phyloP scores from a whole-genome alignment of 2,329 filamentous ascomycete species.

The Sclerotinia subarctica region DNA sequence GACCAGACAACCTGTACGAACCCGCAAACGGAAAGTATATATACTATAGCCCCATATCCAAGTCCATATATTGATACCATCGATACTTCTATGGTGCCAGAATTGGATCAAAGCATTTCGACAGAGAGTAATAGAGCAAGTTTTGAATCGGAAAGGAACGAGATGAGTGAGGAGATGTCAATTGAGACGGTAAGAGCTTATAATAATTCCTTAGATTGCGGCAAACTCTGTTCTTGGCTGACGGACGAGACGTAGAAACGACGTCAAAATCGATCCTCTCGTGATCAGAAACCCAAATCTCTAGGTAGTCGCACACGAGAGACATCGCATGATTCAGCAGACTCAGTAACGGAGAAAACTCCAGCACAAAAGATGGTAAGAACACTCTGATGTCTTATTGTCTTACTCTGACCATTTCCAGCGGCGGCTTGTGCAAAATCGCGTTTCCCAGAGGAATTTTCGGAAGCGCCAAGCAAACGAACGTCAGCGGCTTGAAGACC shows the following conservation, averaged over 20 bases:
- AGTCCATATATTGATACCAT: constrained; percentile 14
- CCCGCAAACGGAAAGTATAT: constrained; percentile 6
- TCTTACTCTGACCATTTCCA: constrained; percentile 1
- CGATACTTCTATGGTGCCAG: constrained; percentile 1
- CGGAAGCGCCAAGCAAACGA: constrained; percentile 21
- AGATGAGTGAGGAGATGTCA: constrained; percentile 2
- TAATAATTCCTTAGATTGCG: background rate
- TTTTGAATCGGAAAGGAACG: constrained; percentile 12
- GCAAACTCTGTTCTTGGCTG: background rate
- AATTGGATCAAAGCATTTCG: constrained; percentile 15
- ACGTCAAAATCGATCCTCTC: constrained; percentile 9
- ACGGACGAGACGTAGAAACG: constrained; percentile 6
- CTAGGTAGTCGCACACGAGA: constrained; percentile 18
- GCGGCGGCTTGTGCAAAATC: constrained; percentile 21
- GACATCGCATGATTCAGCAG: constrained; percentile 22
- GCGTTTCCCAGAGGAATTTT: constrained; percentile 21
- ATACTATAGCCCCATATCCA: constrained; percentile 16
- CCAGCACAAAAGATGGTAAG: constrained; percentile 21
- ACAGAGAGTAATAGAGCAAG: background rate
- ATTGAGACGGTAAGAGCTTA: background rate
- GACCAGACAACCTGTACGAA: constrained; percentile 9
- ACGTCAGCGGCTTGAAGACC: constrained; percentile 17
- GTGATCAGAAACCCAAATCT: constrained; percentile 11
- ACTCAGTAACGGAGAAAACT: constrained; percentile 17
- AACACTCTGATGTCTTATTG: background rate